Conservation (phyloP, 129 eudicot genomes). For the Saussurea involucrata region DNA sequence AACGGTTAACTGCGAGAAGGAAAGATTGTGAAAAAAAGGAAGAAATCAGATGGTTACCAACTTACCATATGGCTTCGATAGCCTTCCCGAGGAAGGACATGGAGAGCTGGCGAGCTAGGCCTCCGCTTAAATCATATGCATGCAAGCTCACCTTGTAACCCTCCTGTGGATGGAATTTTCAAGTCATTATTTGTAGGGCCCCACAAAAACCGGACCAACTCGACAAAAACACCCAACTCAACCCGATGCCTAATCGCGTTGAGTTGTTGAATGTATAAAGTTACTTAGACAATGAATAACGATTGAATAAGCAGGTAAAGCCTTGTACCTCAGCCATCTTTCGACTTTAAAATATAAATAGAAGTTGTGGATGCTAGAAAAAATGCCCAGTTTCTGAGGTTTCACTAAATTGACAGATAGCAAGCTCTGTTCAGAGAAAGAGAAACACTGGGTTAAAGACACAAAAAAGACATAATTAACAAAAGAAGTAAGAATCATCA, state of each 20-base stretch:
- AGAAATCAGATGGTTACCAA: background rate
- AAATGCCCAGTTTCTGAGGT: background rate
- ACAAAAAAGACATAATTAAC: background rate
- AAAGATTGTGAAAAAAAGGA: background rate
- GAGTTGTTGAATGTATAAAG: no score
- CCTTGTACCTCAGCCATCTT: constrained; percentile 32
- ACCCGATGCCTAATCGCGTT: background rate
- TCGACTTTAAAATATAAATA: background rate
- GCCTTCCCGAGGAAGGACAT: constrained; percentile 79
- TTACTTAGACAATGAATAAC: background rate
- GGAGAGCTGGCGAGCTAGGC: constrained; percentile 86
- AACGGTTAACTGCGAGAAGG: background rate
- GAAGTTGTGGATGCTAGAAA: constrained; percentile 3
- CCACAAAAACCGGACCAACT: background rate
- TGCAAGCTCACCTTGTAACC: constrained; percentile 66
- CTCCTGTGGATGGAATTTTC: constrained; percentile 42
- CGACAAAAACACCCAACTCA: background rate
- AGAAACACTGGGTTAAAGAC: background rate
- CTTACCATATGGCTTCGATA: constrained; percentile 86
- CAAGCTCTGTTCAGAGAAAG: constrained; percentile 7
- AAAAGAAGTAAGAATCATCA: background rate
- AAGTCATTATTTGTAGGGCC: background rate
- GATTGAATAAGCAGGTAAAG: background rate
- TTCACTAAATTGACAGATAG: background rate
- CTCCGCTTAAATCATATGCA: constrained; percentile 80